Base-by-base conservation (phyloP, 1,284 basidiomycete genomes). In the Leccinum huronense region DNA sequence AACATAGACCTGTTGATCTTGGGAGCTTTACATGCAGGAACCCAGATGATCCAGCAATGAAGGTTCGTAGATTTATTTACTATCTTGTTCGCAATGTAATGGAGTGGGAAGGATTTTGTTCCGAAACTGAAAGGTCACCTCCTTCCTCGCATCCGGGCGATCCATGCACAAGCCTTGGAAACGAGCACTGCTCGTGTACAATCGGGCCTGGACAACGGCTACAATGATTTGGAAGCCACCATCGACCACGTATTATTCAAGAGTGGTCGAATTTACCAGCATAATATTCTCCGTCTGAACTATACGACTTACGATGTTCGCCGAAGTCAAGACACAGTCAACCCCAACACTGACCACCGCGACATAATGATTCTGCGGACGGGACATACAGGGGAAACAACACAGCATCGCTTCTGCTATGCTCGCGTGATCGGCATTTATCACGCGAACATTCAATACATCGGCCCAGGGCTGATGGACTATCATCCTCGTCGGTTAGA, bases 291-390 rank as follows among this genome's bases (percentile, higher is more conserved):
- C 14, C 40, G 56, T 19, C 27, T 58, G 4, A 58, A 60, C 42
- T 65, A 60, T 38, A 57, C 57, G 19, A 62, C 61, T 40, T 55
- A 63, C 62, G 55, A 65, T 36, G n/a, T 65, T 19, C 33, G 53
- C 8, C 33, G 63, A 4, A 53, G 31, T 5, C 66, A 67, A 42
- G 70, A 73, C 51, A 56, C 60, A 2, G 33, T 72, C 51, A 71
- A 71, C 51, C 62, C 65, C 19, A 27, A 57, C 6, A 62, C 56
- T 0, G 10, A 23, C 10, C 66, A 61, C 30, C 23, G 48, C 9
- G 19, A 70, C 31, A 58, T 70, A n/a, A 66, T 68, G 64, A 19
- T 71, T 5, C 57, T 62, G 23, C 19, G 14, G 19, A 6, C 19
- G 23, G 57, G 19, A 54, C 13, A 11, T 27, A 30, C 13, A 27